phyloP scores from a whole-genome alignment of 2,329 filamentous ascomycete species.

The Scytalidium sp. region DNA sequence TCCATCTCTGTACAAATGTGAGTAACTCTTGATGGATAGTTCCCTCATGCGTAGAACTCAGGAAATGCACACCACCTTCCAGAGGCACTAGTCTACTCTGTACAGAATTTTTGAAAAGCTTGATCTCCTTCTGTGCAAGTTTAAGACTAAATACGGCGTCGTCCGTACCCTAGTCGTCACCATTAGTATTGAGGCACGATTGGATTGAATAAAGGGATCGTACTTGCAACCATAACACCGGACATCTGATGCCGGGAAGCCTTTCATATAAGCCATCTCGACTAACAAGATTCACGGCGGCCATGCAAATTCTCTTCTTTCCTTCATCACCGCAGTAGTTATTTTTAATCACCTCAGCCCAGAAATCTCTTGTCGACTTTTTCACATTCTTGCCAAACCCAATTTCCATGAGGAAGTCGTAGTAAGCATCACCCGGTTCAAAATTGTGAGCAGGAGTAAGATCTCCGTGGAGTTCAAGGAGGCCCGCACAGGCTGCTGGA shows the following conservation, averaged over 20 bases:
- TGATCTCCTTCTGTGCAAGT: slow-evolving; percentile 45
- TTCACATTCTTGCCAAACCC: slow-evolving; percentile 42
- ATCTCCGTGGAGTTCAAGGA: slow-evolving; percentile 36
- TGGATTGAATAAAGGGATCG: slow-evolving; percentile 10
- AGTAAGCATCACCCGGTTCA: slow-evolving; percentile 43
- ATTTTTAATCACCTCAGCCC: slow-evolving; percentile 41
- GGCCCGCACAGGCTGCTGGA: slow-evolving; percentile 35
- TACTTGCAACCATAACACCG: slow-evolving; percentile 51
- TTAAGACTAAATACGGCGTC: slow-evolving; percentile 40
- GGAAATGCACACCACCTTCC: slow-evolving; percentile 45
- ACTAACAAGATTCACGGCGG: slow-evolving; percentile 40
- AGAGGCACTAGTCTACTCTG: slow-evolving; percentile 42
- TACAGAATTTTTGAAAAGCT: slow-evolving; percentile 44
- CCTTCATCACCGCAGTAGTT: slow-evolving; percentile 49
- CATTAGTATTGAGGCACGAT: no score
- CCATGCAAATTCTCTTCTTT: slow-evolving; percentile 44
- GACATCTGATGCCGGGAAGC: slow-evolving; percentile 44
- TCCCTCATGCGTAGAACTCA: slow-evolving; percentile 47
- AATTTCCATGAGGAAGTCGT: slow-evolving; percentile 40
- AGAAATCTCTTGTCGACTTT: slow-evolving; percentile 38
- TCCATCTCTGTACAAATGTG: no score
- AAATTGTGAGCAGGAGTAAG: slow-evolving; percentile 41
- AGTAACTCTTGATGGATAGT: slow-evolving; percentile 60
- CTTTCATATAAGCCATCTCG: slow-evolving; percentile 46
- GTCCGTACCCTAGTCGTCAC: slow-evolving; percentile 30